Base-by-base conservation (phyloP, 306 rosid species). In the Cajanus cajan region DNA sequence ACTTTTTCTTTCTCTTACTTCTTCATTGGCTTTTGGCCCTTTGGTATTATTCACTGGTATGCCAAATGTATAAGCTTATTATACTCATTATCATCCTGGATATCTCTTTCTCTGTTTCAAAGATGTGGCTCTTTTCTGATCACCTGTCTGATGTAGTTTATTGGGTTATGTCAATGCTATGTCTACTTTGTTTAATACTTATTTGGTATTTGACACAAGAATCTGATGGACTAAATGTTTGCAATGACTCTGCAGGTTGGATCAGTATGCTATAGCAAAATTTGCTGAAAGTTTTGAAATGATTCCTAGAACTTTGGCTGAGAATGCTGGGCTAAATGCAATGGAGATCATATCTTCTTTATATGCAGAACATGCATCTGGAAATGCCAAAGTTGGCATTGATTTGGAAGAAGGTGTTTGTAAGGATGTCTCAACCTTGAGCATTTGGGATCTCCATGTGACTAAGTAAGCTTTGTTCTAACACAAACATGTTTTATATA, bases 211-310 rank as follows among this genome's bases (percentile, higher is more conserved):
- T 80, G 69, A 39, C 68, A 58, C 51, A 18, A 43, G 76, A 63
- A 6, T 74, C 57, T 14, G 50, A 14, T 28, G 36, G 19, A 62
- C 28, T 62, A 47, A 62, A 4, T 0, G 0, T 67, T 67, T 82
- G 66, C 28, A 39, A 43, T 85, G 77, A 54, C 50, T 71, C 16
- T 93, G 86, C 90, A 95, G 99, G 78, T 91, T 95, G 98, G 99
- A 95, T 82, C 99, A 95, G 85, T 95, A 91, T 85, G 99, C 99
- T 8, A 86, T 95, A 61, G 94, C 99, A 61, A 93, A 95, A 84
- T 95, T 95, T 90, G 98, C 98, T 41, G 96, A 95, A 78, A 87
- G 97, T 83, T 93, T 95, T 85, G 99, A 95, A 88, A 89, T 95
- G 91, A 86, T 95, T 47, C 97, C 99, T 47, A 90, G 90, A 85